phyloP scores from a whole-genome alignment of 129 eudicot genomes.

The Escallonia herrerae region DNA sequence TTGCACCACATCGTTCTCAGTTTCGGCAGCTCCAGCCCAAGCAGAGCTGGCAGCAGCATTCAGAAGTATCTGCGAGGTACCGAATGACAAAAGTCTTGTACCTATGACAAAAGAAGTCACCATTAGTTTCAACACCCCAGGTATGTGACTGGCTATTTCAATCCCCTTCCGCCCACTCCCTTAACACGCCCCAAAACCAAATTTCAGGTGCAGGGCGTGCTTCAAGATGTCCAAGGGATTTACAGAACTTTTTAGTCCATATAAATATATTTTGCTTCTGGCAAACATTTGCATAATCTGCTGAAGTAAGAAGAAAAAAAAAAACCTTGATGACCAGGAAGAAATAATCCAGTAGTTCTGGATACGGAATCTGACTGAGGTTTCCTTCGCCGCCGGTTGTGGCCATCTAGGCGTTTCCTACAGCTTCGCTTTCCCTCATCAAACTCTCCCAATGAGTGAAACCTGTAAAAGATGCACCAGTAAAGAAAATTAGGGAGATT shows the following conservation, averaged over 20 bases:
- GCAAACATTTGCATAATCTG: no score
- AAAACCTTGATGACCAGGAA: not conserved
- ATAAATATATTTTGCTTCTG: no score
- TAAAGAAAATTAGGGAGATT: no score
- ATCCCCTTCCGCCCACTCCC: no score
- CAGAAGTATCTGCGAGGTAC: not conserved
- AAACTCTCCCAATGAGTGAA: not conserved
- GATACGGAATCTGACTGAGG: not conserved
- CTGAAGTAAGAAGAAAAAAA: not conserved
- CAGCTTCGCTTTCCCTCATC: slow-evolving; percentile 3
- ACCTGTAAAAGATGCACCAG: not conserved
- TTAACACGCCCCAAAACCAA: no score
- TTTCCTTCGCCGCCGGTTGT: slow-evolving; percentile 4
- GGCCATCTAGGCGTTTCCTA: not conserved
- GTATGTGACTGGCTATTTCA: no score
- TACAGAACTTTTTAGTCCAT: no score
- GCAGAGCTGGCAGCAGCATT: not conserved
- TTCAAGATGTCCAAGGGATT: no score
- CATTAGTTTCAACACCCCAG: no score
- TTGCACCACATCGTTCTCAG: not conserved
- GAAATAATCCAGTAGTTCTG: not conserved
- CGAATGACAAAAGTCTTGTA: not conserved
- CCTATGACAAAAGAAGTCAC: not conserved
- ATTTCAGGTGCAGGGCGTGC: no score
- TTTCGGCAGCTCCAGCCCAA: not conserved